Evolutionary conservation across 352 stramenopile species (phyloP).

Genomic region (Phytophthora pistaciae): DNA sequence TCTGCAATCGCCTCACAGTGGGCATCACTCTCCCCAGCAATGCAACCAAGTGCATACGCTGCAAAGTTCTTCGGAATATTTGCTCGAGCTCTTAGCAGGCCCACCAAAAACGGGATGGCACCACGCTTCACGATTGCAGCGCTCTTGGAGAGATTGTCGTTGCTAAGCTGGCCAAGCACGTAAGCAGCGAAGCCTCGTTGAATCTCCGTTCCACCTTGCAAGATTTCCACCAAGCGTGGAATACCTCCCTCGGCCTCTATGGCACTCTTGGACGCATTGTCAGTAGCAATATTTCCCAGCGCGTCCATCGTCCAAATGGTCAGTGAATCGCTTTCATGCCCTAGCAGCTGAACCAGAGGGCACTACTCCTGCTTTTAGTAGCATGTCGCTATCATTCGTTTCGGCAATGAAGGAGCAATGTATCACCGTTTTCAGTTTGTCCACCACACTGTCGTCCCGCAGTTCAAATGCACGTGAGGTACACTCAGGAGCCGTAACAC

Average conservation of each 20-base stretch:
- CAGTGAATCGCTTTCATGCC: not conserved
- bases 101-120: not conserved
- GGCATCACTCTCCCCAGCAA: not conserved
- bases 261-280: not conserved
- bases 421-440: too few relatives aligned
- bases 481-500: too few relatives aligned
- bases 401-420: too few relatives aligned
- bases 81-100: not conserved
- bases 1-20: not conserved
- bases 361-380: too few relatives aligned
- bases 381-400: too few relatives aligned
- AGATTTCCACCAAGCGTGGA: too few relatives aligned
- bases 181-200: conserved; percentile 12
- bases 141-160: not conserved
- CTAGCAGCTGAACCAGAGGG: not conserved
- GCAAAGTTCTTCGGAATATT: conserved; percentile 1
- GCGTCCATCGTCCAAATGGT: not conserved
- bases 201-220: conserved; percentile 6
- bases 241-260: not conserved
- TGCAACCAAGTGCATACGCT: not conserved
- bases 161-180: not conserved
- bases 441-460: too few relatives aligned
- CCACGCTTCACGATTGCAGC: not conserved
- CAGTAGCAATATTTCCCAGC: not conserved
- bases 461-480: too few relatives aligned